Conservation (phyloP, 202 grass and related monocot species). For the Alloteropsis angusta region DNA sequence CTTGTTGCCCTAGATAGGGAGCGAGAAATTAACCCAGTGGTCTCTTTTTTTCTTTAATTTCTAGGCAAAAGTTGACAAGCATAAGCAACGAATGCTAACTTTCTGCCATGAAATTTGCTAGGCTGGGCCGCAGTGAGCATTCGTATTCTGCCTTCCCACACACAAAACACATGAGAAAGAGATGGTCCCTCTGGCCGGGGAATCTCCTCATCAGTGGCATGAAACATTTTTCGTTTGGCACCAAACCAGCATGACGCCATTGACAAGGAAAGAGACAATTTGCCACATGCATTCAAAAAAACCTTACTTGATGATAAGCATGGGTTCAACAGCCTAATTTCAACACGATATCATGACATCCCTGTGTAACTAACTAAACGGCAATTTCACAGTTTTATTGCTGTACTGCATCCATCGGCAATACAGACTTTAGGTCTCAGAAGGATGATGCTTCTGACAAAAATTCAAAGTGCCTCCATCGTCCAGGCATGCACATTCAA, state of each 20-base stretch:
- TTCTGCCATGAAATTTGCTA: slow-evolving; percentile 22
- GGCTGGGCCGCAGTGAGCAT: not conserved
- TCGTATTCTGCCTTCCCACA: slow-evolving; percentile 4
- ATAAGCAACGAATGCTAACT: slow-evolving; percentile 24
- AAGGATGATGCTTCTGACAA: slow-evolving; percentile 1
- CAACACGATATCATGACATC: not conserved
- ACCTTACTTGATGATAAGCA: not conserved
- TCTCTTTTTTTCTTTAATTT: not conserved
- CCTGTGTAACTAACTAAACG: not conserved
- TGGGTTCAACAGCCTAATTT: not conserved
- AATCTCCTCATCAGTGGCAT: slow-evolving; percentile 10
- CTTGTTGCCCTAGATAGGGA: not conserved
- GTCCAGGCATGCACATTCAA: not conserved
- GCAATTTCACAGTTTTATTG: not conserved
- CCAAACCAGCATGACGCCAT: not conserved
- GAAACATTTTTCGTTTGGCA: not conserved
- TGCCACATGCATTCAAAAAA: not conserved
- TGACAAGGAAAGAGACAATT: slow-evolving; percentile 1
- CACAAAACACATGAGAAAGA: slow-evolving; percentile 15
- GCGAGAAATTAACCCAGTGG: not conserved
- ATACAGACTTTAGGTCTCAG: not conserved
- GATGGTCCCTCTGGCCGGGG: not conserved
- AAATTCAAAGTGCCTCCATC: not conserved
- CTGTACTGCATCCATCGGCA: not conserved
- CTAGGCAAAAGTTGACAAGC: not conserved